Base-by-base conservation (phyloP, 345 rosid species). In the Turritis glabra region DNA sequence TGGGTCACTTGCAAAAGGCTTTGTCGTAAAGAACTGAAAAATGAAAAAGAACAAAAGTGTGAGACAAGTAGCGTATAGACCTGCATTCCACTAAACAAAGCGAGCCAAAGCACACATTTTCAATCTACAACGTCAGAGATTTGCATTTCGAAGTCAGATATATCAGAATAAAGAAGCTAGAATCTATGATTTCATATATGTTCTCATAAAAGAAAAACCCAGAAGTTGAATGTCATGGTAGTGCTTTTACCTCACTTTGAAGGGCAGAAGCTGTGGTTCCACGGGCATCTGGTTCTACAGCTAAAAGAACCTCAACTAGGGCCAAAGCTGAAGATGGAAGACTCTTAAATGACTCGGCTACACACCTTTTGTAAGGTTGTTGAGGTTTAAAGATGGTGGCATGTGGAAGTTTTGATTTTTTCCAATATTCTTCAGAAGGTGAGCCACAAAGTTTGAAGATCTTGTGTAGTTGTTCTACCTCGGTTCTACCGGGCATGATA, bases 371-470 rank as follows among this genome's bases (percentile, higher is more conserved):
- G 54, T 88, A 88, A 23, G 90, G 90, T 21, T 83, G 86, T 62
- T 84, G 90, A 64, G 92, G 90, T 78, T 84, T 88, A 55, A 88
- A 88, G 55, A 84, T 79, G 37, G 90, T 86, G 7, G 85, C 83
- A 73, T 88, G 87, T 33, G 89, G 83, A 71, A 88, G 53, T 67
- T 82, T 86, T 13, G 89, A 86, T 71, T 59, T 82, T 75, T 80
- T 85, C 93, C 93, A 88, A 72, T 86, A 88, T 62, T 80, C 93
- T 60, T 86, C 90, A 33, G 87, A 83, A 64, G 93, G 93, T 69
- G 93, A 88, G 12, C 93, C 93, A 72, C 93, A 88, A 5, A 88
- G 87, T 73, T 88, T 88, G 67, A 88, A 88, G 67, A 88, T 85
- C 79, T 88, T 88, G 46, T 88, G 93, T 32, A 88, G 77, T 65